Conservation (phyloP, 2,329 filamentous ascomycete genomes). For the Knufia fluminis region DNA sequence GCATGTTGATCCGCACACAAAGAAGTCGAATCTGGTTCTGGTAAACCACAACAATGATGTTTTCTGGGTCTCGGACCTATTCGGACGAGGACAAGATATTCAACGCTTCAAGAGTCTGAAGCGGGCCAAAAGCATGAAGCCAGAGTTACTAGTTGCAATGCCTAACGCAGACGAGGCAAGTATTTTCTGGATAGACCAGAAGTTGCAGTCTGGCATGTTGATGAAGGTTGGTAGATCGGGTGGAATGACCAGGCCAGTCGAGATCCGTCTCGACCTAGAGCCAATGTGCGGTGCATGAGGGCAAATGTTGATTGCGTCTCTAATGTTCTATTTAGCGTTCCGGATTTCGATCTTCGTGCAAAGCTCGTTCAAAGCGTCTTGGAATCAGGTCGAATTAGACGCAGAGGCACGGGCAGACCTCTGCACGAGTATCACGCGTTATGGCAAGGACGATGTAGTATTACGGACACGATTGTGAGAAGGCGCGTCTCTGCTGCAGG, state of each 20-base stretch:
- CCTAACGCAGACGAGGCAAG: constrained; percentile 4
- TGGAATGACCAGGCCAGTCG: background rate
- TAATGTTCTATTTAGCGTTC: no score
- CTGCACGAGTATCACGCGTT: no score
- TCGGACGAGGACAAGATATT: constrained; percentile 4
- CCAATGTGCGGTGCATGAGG: constrained; percentile 1
- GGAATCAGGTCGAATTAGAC: no score
- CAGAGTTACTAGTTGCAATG: background rate
- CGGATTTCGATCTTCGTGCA: background rate
- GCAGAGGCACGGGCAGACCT: no score
- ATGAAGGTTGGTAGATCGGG: constrained; percentile 1
- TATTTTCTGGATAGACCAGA: constrained; percentile 8
- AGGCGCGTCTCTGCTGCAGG: no score
- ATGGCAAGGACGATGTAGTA: no score
- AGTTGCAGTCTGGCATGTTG: constrained; percentile 2
- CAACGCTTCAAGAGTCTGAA: constrained; percentile 15
- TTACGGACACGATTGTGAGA: no score
- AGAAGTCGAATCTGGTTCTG: constrained; percentile 5
- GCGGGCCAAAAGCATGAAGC: constrained; percentile 3
- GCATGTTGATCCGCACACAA: constrained; percentile 3
- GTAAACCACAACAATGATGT: constrained; percentile 8
- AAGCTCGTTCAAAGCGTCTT: background rate
- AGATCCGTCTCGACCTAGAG: constrained; percentile 6
- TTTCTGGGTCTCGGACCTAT: constrained; percentile 8
- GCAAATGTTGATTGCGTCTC: background rate